Evolutionary conservation across 2,329 filamentous ascomycete species (phyloP), one percentile per base, ranked within the genome.

Genomic region (Magnaporthiopsis incrustans): DNA sequence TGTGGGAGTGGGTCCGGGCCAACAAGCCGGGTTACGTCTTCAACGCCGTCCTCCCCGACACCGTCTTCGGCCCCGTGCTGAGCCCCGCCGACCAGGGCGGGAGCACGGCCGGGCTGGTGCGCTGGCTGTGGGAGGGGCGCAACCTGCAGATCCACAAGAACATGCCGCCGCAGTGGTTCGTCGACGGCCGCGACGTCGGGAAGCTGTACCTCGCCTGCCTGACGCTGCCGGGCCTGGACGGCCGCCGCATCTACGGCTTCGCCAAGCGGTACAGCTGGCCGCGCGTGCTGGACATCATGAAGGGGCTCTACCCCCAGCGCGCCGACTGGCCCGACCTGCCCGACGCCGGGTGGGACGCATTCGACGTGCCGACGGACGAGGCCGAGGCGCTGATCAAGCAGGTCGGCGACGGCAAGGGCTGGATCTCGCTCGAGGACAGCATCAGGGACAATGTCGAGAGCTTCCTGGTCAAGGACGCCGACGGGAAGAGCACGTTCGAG

Each of bases 31-130:
- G 57, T 1, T 75, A 70, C 63, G 62, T 67, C 27, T 75, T 76
- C 65, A 75, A 75, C 59, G 66, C 71, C 8, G 63, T 75, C 60
- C 67, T 75, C n/a, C 68, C 71, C 50, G 70, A 71, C 18, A 73
- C 71, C 0, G 71, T 73, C 50, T 66, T 76, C 10, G 74, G 73
- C 1, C 65, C 69, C 32, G 71, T 68, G 53, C 66, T 75, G 4
- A 68, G 71, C 53, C 69, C 72, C 12, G 60, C 67, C 62, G 65
- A 72, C 30, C 74, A 75, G 64, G 67, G 71, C 61, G 67, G 68
- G n/a, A 74, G 71, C 60, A 75, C 74, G 2, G 72, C 70, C 2
- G 73, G 73, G 1, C 69, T 75, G 68, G 71, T 74, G 62, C 70
- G 70, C 25, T 70, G 65, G 66, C 66, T 76, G n/a, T 72, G 69